phyloP scores from a whole-genome alignment of 345 rosid species.

The Clarkia xantiana region DNA sequence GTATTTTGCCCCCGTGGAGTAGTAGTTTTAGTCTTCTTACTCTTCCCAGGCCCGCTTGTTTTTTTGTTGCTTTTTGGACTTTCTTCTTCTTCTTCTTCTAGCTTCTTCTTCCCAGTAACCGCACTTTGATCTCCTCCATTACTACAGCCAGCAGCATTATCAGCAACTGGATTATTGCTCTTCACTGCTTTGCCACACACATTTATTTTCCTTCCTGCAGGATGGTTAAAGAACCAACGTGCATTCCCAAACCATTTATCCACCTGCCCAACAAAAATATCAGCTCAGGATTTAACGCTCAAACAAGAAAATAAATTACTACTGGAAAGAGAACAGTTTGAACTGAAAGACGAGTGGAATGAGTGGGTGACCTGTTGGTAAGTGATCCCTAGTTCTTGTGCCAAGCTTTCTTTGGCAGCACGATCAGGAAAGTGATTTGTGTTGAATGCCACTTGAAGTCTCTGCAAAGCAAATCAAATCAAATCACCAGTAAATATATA shows the following conservation, averaged over 20 bases:
- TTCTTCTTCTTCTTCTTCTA: too few species aligned
- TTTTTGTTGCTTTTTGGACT: too few species aligned
- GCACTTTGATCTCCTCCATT: too few species aligned
- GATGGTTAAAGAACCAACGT: conserved; percentile 56
- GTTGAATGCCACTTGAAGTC: conserved; percentile 34
- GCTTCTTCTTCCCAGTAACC: too few species aligned
- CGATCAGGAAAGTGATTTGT: conserved; percentile 65
- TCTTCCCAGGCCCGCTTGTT: too few species aligned
- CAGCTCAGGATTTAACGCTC: background rate
- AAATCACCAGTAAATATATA: too few species aligned
- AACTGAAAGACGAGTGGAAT: background rate
- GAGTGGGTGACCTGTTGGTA: conserved; percentile 41
- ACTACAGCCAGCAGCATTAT: too few species aligned
- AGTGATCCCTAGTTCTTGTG: conserved; percentile 50
- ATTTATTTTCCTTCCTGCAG: conserved; percentile 13
- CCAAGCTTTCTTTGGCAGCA: conserved; percentile 40
- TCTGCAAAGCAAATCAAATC: too few species aligned
- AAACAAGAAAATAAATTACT: too few species aligned
- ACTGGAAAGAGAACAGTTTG: too few species aligned
- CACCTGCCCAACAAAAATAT: conserved; percentile 31
- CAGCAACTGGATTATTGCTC: conserved; percentile 7
- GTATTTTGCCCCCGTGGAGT: too few species aligned
- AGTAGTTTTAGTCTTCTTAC: too few species aligned
- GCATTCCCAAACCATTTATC: conserved; percentile 69
- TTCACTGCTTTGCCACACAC: conserved; percentile 9